Conservation (phyloP, 2,329 filamentous ascomycete species). For the Pseudonectria buxi region DNA sequence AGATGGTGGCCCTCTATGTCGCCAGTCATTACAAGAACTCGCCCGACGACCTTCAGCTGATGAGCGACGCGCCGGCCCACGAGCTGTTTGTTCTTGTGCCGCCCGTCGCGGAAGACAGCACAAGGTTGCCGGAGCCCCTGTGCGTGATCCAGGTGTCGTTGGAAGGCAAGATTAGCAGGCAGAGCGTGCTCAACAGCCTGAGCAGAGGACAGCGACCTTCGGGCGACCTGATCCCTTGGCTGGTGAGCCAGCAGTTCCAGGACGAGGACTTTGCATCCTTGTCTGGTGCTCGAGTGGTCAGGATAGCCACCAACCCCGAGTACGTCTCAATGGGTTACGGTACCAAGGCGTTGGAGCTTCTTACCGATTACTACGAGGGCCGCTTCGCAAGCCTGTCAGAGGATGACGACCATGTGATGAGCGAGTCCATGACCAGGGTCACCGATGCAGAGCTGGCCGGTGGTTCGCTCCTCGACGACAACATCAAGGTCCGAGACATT, state of each 20-base stretch:
- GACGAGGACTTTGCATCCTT: constrained; percentile 93
- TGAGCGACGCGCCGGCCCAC: constrained; percentile 96
- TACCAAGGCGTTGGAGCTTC: constrained; percentile 75
- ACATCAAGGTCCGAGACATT: constrained; percentile 85
- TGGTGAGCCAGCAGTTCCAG: constrained; percentile 96
- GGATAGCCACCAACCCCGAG: constrained; percentile 94
- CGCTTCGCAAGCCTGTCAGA: constrained; percentile 84
- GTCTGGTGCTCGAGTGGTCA: constrained; percentile 84
- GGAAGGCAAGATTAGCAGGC: constrained; percentile 88
- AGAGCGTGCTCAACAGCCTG: constrained; percentile 85
- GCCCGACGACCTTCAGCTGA: constrained; percentile 94
- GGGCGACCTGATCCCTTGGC: constrained; percentile 94
- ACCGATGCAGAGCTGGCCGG: constrained; percentile 76
- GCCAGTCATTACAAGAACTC: constrained; percentile 98
- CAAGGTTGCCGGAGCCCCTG: constrained; percentile 81
- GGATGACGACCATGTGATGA: constrained; percentile 44
- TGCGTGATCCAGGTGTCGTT: constrained; percentile 92
- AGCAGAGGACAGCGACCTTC: constrained; percentile 82
- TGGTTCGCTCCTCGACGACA: constrained; percentile 72
- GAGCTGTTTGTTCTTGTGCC: constrained; percentile 92
- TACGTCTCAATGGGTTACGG: constrained; percentile 92
- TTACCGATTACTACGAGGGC: constrained; percentile 90
- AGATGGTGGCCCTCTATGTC: constrained; percentile 97
- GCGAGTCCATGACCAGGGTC: constrained; percentile 66
- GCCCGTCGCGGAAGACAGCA: constrained; percentile 69